phyloP scores from a whole-genome alignment of 352 stramenopile genomes.

The Saprolegnia parasitica region DNA sequence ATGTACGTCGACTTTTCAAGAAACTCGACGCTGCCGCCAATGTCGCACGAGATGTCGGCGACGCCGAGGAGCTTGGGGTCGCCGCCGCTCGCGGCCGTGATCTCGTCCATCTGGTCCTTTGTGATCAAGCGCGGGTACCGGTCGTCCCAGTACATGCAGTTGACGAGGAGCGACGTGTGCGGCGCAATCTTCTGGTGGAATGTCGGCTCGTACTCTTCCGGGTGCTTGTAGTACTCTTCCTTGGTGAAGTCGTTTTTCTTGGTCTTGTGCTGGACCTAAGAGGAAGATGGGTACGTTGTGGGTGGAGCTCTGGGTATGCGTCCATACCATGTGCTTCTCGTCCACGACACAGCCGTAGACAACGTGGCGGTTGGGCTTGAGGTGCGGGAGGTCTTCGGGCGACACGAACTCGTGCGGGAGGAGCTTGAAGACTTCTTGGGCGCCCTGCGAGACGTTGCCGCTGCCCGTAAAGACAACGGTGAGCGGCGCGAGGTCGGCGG shows the following conservation, averaged over 20 bases:
- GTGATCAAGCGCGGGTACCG: slow-evolving; percentile 90
- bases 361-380: slow-evolving; percentile 53
- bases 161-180: slow-evolving; percentile 90
- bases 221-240: slow-evolving; percentile 89
- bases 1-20: slow-evolving; percentile 91
- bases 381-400: slow-evolving; percentile 73
- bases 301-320: slow-evolving; percentile 9
- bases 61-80: slow-evolving; percentile 88
- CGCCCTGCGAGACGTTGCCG: slow-evolving; percentile 92
- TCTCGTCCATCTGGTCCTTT: slow-evolving; percentile 79
- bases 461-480: slow-evolving; percentile 92
- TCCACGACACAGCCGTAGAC: slow-evolving; percentile 81
- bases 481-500: slow-evolving; percentile 67
- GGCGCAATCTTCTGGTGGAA: slow-evolving; percentile 90
- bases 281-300: no score
- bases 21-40: slow-evolving; percentile 92
- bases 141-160: slow-evolving; percentile 97
- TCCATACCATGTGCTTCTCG: slow-evolving; percentile 62
- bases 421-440: slow-evolving; percentile 92
- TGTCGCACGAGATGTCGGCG: slow-evolving; percentile 94
- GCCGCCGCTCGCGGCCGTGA: slow-evolving; percentile 44
- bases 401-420: slow-evolving; percentile 93
- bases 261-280: slow-evolving; percentile 25
- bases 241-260: slow-evolving; percentile 39
- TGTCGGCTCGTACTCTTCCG: slow-evolving; percentile 82